Conservation (phyloP, 2,329 filamentous ascomycete species). For the Emmonsiellopsis sp. region DNA sequence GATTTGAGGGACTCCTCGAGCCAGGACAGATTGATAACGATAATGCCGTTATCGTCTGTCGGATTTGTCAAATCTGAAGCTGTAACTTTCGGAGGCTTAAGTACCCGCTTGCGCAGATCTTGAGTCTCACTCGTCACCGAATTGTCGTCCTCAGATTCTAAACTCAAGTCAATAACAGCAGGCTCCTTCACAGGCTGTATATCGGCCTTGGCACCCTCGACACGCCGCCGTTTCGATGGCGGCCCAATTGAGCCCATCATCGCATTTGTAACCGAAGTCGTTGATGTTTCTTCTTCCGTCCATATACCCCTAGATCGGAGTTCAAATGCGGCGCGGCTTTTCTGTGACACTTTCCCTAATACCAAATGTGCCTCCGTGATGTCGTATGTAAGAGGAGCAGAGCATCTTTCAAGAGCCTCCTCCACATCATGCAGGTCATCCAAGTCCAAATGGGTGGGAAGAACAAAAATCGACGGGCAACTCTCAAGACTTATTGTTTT, state of each 20-base stretch:
- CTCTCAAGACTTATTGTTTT: conserved; percentile 7
- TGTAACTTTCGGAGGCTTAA: conserved; percentile 7
- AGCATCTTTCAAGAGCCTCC: conserved; percentile 46
- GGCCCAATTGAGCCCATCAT: conserved; percentile 9
- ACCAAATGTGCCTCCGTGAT: conserved; percentile 63
- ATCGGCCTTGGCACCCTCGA: conserved; percentile 4
- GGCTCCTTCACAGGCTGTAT: background rate
- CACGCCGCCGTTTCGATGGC: conserved; percentile 19
- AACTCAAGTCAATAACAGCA: conserved; percentile 21
- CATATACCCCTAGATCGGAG: conserved; percentile 57
- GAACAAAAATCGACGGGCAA: conserved; percentile 59
- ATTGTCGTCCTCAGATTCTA: conserved; percentile 22
- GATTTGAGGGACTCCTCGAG: conserved; percentile 38
- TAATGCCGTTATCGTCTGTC: conserved; percentile 12
- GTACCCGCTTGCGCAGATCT: background rate
- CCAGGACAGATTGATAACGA: conserved; percentile 47
- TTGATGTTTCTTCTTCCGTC: conserved; percentile 26
- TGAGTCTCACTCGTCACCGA: background rate
- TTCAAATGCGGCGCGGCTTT: conserved; percentile 66
- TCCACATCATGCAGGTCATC: conserved; percentile 57
- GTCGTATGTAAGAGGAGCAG: conserved; percentile 59
- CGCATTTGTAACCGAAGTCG: background rate
- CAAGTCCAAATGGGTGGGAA: conserved; percentile 58
- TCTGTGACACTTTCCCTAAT: conserved; percentile 61
- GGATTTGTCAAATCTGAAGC: background rate